These are phyloP conservation scores for Cryptosporidium andersoni DNA, from an alignment of 169 alveolate species.

Conservation along the genomic window DNA sequence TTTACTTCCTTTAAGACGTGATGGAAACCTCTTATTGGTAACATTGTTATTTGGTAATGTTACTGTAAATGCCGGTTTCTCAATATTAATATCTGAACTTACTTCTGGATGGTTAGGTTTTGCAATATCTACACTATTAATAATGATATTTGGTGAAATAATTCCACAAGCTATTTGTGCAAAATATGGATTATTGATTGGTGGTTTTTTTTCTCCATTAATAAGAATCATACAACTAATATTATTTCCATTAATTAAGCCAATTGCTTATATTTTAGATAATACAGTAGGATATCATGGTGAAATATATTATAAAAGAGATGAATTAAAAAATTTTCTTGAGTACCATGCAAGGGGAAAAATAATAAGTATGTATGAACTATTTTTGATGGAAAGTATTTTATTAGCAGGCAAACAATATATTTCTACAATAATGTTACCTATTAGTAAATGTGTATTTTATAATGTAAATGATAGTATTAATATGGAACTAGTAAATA, in stretches of 20 bases:
- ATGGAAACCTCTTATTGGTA: conserved; percentile 84
- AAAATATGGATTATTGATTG: conserved; percentile 83
- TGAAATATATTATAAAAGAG: conserved; percentile 28
- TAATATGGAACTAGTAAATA: not conserved
- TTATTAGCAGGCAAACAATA: conserved; percentile 4
- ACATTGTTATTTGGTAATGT: conserved; percentile 87
- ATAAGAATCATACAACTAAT: conserved; percentile 73
- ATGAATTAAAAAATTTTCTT: conserved; percentile 17
- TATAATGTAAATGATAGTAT: conserved; percentile 7
- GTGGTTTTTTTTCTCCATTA: conserved; percentile 83
- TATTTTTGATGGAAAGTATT: conserved; percentile 9
- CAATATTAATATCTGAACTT: conserved; percentile 85
- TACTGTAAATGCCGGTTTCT: conserved; percentile 85
- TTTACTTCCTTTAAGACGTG: conserved; percentile 84
- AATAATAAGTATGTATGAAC: conserved; percentile 12
- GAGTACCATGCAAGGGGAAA: conserved; percentile 37
- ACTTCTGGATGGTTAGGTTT: conserved; percentile 83
- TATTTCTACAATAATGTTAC: conserved; percentile 20
- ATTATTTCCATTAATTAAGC: conserved; percentile 81
- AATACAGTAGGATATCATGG: conserved; percentile 73
- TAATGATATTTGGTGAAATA: conserved; percentile 87
- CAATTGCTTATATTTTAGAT: conserved; percentile 77
- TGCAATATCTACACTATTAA: conserved; percentile 81
- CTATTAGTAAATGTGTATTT: conserved; percentile 20
- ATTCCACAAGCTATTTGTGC: conserved; percentile 88